These are phyloP conservation scores for Suillus brevipes DNA, from an alignment of 768 basidiomycete genomes.

Conservation along the genomic window DNA sequence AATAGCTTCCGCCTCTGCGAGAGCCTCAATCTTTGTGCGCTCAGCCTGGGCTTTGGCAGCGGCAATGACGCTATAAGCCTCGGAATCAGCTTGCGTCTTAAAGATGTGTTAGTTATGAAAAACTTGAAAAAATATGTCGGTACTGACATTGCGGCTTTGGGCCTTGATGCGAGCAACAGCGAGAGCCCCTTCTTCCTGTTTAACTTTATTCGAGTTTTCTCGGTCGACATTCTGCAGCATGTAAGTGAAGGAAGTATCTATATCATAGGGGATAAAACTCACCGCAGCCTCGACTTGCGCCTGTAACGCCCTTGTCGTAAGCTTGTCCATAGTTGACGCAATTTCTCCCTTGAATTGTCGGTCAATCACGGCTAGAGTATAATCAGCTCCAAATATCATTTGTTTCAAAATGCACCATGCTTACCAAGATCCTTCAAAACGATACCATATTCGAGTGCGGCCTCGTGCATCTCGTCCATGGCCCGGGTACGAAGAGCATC, in stretches of 20 bases:
- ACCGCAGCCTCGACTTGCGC: conserved; percentile 87
- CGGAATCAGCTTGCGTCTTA: conserved; percentile 69
- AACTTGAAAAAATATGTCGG: neutral
- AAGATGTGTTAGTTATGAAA: conserved; percentile 11
- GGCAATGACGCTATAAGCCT: conserved; percentile 73
- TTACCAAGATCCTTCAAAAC: conserved; percentile 75
- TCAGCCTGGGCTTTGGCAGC: conserved; percentile 75
- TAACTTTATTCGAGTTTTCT: conserved; percentile 86
- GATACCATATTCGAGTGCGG: conserved; percentile 83
- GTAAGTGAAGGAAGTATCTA: neutral
- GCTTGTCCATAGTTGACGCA: conserved; percentile 80
- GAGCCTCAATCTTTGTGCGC: conserved; percentile 64
- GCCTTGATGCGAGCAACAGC: conserved; percentile 78
- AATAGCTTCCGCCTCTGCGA: conserved; percentile 77
- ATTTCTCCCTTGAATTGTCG: conserved; percentile 89
- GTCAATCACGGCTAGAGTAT: conserved; percentile 72
- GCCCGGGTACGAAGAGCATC: conserved; percentile 80
- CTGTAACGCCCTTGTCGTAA: conserved; percentile 80
- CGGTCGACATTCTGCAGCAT: conserved; percentile 70
- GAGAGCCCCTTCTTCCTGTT: conserved; percentile 79
- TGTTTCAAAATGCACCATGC: conserved; percentile 15
- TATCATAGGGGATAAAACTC: conserved; percentile 24
- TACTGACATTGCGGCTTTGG: conserved; percentile 50
- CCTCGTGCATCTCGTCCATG: conserved; percentile 84
- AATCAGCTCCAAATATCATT: conserved; percentile 8